Evolutionary conservation across 495 filamentous ascomycete genomes (phyloP), one percentile per base, ranked within the genome.

Genomic region (Xylaria flabelliformis): DNA sequence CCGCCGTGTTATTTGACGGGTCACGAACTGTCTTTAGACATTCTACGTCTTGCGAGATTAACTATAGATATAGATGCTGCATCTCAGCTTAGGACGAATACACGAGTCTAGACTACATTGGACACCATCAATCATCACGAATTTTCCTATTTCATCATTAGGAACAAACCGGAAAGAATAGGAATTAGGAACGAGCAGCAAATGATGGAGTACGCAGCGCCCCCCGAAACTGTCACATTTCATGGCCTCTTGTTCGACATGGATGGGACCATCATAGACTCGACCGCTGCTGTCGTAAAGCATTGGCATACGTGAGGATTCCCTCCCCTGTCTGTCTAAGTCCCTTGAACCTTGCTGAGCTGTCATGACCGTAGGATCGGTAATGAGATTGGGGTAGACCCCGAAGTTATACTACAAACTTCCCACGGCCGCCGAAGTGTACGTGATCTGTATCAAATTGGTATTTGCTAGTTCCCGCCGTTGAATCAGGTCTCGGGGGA

Each of bases 381-480:
- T 62, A 87, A 88, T 8, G 93, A 97, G 75, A 86, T 97, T 63
- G 92, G 93, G 12, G 91, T 97, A 13, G 91, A 94, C 74, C 93
- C 93, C 21, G 84, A 89, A 42, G 86, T 90, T 26, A 98, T 98
- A 73, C 85, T 97, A 13, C 88, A 92, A 71, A 95, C 94, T 4
- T 97, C 94, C 0, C 95, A 98, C 80, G 95, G 95, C 61, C 89
- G 95, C 36, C 85, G 95, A 69, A 92, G 88, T 75, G 95, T 98
- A 71, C 94, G 98, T 79, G 87, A 90, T 10, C 84, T 97, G 36
- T 64, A n/a, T 44, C 59, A 63, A 13, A 36, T 5, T 8, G 19
- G 36, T 42, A n/a, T 44, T 44, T 44, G 10, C 24, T 64, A 10
- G 7, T 1, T 61, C n/a, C 17, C n/a, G 0, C 29, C 55, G 0